Percentiles rank a stretch among this genome's conserved stretches.
phyloP scores from a whole-genome alignment of 1,284 basidiomycete genomes.

The Ustilago bromivora region DNA sequence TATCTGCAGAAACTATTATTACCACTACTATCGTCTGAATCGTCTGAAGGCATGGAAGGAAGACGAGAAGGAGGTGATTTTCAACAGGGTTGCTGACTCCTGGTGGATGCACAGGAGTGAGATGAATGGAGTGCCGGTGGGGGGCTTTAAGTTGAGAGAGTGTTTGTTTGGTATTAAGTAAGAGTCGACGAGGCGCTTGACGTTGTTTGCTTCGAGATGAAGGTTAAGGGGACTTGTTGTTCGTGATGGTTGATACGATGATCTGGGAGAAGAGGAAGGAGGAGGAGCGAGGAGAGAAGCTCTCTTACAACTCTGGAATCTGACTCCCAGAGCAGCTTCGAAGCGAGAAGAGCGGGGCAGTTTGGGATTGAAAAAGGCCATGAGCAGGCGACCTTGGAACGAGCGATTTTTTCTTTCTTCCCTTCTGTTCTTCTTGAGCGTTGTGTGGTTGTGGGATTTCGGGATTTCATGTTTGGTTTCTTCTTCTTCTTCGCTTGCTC shows the following conservation, averaged over 20 bases:
- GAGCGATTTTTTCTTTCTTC: conserved; percentile 10
- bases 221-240: neutral
- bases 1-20: conserved; percentile 44
- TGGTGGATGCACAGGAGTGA: conserved; percentile 35
- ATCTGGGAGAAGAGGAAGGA: conserved; percentile 1
- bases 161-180: neutral
- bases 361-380: neutral
- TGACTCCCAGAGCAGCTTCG: neutral
- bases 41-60: conserved; percentile 60
- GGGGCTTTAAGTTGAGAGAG: conserved; percentile 16
- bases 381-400: conserved; percentile 15
- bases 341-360: conserved; percentile 11
- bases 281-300: neutral
- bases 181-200: conserved; percentile 10
- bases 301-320: neutral
- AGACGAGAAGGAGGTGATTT: conserved; percentile 36
- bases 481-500: conserved; percentile 4
- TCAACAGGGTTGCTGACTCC: conserved; percentile 56
- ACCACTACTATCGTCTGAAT: conserved; percentile 61
- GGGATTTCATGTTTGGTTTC: neutral
- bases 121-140: conserved; percentile 36
- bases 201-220: neutral
- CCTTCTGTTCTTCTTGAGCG: neutral
- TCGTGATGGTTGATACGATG: neutral
- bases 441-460: neutral